Evolutionary conservation across 129 eudicot species (phyloP).

Genomic region (Flaveria robusta): DNA sequence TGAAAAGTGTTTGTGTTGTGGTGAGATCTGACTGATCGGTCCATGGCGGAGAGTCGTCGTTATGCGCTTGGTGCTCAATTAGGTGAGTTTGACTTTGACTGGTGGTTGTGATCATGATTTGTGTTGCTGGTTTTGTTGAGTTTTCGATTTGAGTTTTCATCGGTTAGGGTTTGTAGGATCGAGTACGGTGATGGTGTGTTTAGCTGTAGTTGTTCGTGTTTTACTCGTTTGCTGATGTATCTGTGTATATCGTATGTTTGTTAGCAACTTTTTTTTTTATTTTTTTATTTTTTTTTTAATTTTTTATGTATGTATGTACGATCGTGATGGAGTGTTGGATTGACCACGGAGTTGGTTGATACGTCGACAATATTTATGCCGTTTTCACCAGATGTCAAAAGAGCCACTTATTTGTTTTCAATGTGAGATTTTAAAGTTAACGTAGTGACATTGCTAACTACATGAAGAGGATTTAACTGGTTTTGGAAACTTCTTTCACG

Average conservation of each 20-base stretch:
- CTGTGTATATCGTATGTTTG: neutral
- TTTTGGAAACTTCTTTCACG: too few species aligned
- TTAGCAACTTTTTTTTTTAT: too few species aligned
- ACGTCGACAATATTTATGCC: too few species aligned
- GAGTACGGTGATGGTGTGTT: neutral
- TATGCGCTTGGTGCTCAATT: conserved; percentile 68
- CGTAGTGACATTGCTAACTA: too few species aligned
- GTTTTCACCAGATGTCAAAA: too few species aligned
- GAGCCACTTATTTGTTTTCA: too few species aligned
- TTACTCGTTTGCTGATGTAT: conserved; percentile 1
- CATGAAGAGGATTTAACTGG: too few species aligned
- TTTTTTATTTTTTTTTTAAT: too few species aligned
- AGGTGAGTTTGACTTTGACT: conserved; percentile 42
- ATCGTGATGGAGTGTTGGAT: too few species aligned
- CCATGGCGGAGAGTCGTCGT: conserved; percentile 65
- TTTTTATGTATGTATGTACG: too few species aligned
- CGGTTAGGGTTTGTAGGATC: conserved; percentile 24
- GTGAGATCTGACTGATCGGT: conserved; percentile 35
- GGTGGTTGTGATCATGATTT: conserved; percentile 2
- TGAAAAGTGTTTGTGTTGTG: conserved; percentile 1
- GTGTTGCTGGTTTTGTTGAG: neutral
- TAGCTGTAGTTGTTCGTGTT: neutral
- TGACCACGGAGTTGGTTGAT: too few species aligned
- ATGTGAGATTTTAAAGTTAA: too few species aligned
- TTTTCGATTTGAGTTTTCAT: neutral